Conservation (phyloP, 441 rosid species). For the Populus hybrid region DNA sequence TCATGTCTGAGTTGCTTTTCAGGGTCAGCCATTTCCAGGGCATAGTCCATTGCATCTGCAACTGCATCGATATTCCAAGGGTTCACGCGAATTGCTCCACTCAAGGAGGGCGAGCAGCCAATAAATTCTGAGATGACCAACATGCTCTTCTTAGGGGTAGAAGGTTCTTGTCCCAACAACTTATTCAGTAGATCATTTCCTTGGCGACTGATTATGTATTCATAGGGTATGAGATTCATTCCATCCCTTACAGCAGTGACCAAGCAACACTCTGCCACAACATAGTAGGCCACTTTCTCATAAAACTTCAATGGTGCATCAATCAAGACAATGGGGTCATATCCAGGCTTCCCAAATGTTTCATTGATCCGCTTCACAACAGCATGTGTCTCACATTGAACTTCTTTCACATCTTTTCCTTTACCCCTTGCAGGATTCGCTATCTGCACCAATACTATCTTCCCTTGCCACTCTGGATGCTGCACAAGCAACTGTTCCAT, state of each 20-base stretch:
- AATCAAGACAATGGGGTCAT: slow-evolving; percentile 54
- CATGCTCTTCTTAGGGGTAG: slow-evolving; percentile 59
- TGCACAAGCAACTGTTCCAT: slow-evolving; percentile 63
- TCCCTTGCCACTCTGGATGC: slow-evolving; percentile 60
- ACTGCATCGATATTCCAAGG: slow-evolving; percentile 73
- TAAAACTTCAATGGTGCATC: slow-evolving; percentile 55
- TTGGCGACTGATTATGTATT: slow-evolving; percentile 66
- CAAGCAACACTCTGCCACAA: slow-evolving; percentile 63
- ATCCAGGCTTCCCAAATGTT: slow-evolving; percentile 50
- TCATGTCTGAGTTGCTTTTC: slow-evolving; percentile 73
- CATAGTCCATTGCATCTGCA: slow-evolving; percentile 67
- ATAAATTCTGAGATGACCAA: slow-evolving; percentile 70
- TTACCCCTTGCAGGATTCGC: slow-evolving; percentile 33
- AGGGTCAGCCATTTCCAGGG: slow-evolving; percentile 47
- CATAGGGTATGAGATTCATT: slow-evolving; percentile 77
- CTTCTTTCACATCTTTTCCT: slow-evolving; percentile 8
- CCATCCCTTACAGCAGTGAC: slow-evolving; percentile 76
- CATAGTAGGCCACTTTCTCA: slow-evolving; percentile 66
- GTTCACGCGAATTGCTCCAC: slow-evolving; percentile 74
- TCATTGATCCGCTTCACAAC: slow-evolving; percentile 45
- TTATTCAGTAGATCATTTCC: slow-evolving; percentile 52
- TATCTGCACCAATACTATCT: slow-evolving; percentile 67
- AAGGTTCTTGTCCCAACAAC: slow-evolving; percentile 39
- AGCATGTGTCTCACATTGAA: not conserved
- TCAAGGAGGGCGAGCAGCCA: slow-evolving; percentile 71